phyloP scores from a whole-genome alignment of 306 rosid species.

The Cucurbita ficifolia region DNA sequence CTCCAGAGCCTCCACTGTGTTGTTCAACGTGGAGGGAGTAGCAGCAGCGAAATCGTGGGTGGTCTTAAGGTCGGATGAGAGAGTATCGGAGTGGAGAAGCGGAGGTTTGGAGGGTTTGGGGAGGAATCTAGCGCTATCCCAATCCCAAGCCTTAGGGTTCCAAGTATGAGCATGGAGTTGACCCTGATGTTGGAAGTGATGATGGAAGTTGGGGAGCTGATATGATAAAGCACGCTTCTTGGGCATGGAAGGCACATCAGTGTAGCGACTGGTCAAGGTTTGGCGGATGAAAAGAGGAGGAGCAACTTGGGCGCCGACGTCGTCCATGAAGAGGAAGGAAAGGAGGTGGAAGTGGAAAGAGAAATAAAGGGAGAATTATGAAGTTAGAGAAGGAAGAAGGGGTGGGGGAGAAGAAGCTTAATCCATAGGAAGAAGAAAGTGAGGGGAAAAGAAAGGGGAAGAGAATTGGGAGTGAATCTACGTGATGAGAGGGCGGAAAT shows the following conservation, averaged over 20 bases:
- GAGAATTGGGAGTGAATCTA: not conserved
- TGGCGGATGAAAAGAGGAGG: constrained; percentile 41
- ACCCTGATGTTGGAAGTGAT: constrained; percentile 13
- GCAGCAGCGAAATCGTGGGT: not conserved
- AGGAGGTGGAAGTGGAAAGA: too few relatives aligned
- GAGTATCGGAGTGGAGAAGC: not conserved
- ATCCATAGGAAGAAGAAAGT: not conserved
- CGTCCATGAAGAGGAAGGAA: constrained; percentile 32
- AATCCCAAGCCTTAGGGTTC: constrained; percentile 58
- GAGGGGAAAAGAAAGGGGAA: too few relatives aligned
- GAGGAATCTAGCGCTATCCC: constrained; percentile 52
- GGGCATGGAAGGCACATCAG: constrained; percentile 20
- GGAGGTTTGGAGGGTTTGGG: constrained; percentile 21
- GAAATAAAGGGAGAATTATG: not conserved
- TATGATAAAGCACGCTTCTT: constrained; percentile 65
- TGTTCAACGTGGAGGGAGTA: not conserved
- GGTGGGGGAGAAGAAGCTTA: not conserved
- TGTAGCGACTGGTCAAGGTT: constrained; percentile 16
- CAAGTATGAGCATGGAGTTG: constrained; percentile 25
- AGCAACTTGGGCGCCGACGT: constrained; percentile 39
- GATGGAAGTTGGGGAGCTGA: constrained; percentile 19
- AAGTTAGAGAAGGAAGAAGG: not conserved
- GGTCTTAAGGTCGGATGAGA: constrained; percentile 5
- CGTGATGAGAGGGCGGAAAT: not conserved
- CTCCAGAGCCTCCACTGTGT: not conserved